Percentiles rank a stretch among this genome's conserved stretches.
Conservation (phyloP, 2,329 filamentous ascomycete genomes). For the Rachicladosporium sp. region DNA sequence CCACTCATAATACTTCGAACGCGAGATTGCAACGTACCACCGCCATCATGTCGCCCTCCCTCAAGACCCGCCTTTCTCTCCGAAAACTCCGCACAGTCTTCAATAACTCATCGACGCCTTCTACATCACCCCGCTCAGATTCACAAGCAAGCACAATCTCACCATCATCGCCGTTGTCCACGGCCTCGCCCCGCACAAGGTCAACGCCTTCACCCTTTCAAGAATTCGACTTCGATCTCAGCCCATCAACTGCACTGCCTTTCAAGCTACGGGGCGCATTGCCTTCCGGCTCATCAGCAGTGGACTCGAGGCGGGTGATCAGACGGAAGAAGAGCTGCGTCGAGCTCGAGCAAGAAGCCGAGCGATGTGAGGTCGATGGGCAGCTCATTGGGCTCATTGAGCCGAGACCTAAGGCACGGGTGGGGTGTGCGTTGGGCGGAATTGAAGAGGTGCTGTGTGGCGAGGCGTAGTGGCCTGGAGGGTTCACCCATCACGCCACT, state of each 20-base stretch:
- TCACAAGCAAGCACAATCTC: neutral
- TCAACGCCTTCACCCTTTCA: slow-evolving; percentile 11
- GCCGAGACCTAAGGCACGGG: slow-evolving; percentile 15
- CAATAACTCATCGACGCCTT: slow-evolving; percentile 3
- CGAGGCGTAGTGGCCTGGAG: slow-evolving; percentile 6
- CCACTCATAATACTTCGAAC: too few species aligned
- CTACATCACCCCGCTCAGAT: neutral
- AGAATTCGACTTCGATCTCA: slow-evolving; percentile 12
- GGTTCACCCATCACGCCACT: too few species aligned
- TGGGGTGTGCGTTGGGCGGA: slow-evolving; percentile 14
- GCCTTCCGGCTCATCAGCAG: slow-evolving; percentile 1
- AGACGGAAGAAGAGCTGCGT: slow-evolving; percentile 18
- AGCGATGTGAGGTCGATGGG: slow-evolving; percentile 12
- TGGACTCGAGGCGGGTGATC: slow-evolving; percentile 8
- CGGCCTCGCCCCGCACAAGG: slow-evolving; percentile 8
- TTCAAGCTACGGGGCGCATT: neutral
- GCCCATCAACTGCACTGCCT: slow-evolving; percentile 1
- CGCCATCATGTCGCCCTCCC: slow-evolving; percentile 9
- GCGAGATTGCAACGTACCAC: neutral
- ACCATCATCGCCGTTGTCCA: slow-evolving; percentile 8
- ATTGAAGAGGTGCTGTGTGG: slow-evolving; percentile 23
- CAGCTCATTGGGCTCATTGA: slow-evolving; percentile 17
- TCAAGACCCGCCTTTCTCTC: slow-evolving; percentile 16
- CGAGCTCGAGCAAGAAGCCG: slow-evolving; percentile 21
- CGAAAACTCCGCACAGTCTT: slow-evolving; percentile 18